phyloP scores from a whole-genome alignment of 345 rosid species.

The Conringia planisiliqua region DNA sequence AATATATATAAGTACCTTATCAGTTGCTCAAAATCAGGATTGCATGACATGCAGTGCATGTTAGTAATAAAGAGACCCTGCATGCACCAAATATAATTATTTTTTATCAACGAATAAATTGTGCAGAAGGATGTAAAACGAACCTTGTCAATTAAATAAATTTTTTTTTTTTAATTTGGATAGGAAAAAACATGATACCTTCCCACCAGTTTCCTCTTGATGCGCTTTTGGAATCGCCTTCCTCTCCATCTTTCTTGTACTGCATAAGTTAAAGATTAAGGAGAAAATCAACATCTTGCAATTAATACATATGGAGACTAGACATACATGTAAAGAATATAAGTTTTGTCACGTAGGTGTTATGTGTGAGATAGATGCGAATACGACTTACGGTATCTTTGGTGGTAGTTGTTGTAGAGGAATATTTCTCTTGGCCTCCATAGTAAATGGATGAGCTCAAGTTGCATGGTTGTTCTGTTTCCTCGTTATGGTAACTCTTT shows the following conservation, averaged over 20 bases:
- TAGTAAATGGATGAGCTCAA: slow-evolving; percentile 88
- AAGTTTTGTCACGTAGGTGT: slow-evolving; percentile 8
- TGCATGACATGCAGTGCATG: background rate
- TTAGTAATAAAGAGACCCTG: slow-evolving; percentile 63
- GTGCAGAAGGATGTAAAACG: slow-evolving; percentile 1
- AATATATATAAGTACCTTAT: background rate
- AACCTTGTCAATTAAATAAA: background rate
- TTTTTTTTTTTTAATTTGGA: too few relatives aligned
- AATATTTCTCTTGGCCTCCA: slow-evolving; percentile 89
- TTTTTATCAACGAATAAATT: background rate
- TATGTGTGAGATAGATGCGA: slow-evolving; percentile 16
- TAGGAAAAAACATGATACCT: slow-evolving; percentile 44
- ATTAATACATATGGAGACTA: background rate
- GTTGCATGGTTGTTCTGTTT: slow-evolving; percentile 66
- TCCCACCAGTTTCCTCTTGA: slow-evolving; percentile 98
- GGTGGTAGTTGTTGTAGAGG: slow-evolving; percentile 43
- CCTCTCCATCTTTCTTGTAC: slow-evolving; percentile 61
- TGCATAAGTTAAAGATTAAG: slow-evolving; percentile 15
- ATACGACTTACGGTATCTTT: slow-evolving; percentile 41
- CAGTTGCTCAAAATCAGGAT: background rate
- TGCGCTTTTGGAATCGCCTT: slow-evolving; percentile 54
- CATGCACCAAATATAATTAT: background rate
- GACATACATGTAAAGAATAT: background rate
- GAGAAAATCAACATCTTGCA: slow-evolving; percentile 1
- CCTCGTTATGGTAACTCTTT: slow-evolving; percentile 50